Evolutionary conservation across 2,329 filamentous ascomycete genomes (phyloP).

Genomic region (Monilinia polystroma): DNA sequence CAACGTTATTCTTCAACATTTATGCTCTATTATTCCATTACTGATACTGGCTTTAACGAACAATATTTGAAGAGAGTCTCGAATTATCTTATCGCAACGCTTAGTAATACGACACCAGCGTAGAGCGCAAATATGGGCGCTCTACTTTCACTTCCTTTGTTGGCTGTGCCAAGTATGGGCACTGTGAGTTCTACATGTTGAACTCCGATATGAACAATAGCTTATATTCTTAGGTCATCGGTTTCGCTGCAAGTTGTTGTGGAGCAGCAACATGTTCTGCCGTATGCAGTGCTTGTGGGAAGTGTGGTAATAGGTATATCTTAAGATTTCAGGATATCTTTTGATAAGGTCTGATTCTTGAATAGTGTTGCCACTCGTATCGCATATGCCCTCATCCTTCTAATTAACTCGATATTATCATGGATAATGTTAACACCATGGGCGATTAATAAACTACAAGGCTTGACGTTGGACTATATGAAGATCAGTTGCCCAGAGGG

Average conservation of each 20-base stretch:
- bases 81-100: not conserved
- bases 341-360: slow-evolving; percentile 24
- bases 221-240: slow-evolving; percentile 58
- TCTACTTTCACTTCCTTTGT: slow-evolving; percentile 80
- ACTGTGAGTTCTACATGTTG: slow-evolving; percentile 64
- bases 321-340: not conserved
- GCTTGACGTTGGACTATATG: slow-evolving; percentile 92
- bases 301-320: slow-evolving; percentile 86
- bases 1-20: slow-evolving; percentile 8
- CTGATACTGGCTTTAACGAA: slow-evolving; percentile 8
- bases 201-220: slow-evolving; percentile 25
- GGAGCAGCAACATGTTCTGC: slow-evolving; percentile 95
- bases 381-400: slow-evolving; percentile 89
- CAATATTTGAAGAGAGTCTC: not conserved
- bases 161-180: slow-evolving; percentile 82
- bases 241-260: slow-evolving; percentile 85
- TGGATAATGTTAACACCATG: slow-evolving; percentile 99
- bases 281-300: slow-evolving; percentile 92
- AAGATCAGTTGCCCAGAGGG: slow-evolving; percentile 89
- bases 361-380: slow-evolving; percentile 90
- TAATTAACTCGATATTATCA: slow-evolving; percentile 93
- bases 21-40: slow-evolving; percentile 6
- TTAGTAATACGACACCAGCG: slow-evolving; percentile 2
- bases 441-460: slow-evolving; percentile 93
- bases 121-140: slow-evolving; percentile 69